Conservation (phyloP, 1,284 basidiomycete species). For the Taiwanofungus camphoratus region DNA sequence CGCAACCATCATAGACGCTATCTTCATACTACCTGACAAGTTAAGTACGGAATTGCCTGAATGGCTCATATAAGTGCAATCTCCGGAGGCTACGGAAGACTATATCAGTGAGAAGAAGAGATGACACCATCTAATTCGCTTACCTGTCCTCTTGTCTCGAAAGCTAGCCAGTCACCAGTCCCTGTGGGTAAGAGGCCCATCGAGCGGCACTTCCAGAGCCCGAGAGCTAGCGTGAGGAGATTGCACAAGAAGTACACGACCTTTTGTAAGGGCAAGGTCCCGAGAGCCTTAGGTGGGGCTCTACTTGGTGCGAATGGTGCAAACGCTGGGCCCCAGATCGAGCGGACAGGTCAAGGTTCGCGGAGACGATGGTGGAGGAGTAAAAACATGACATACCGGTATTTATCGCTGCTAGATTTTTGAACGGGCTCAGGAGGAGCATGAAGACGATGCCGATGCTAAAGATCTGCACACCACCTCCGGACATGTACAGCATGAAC, state of each 20-base stretch:
- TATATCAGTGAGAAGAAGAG: conserved; percentile 12
- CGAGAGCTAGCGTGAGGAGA: conserved; percentile 68
- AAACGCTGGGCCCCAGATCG: conserved; percentile 45
- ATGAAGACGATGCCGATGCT: conserved; percentile 92
- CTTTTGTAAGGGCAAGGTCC: conserved; percentile 60
- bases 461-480: conserved; percentile 88
- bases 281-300: conserved; percentile 43
- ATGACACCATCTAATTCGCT: conserved; percentile 29
- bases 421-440: conserved; percentile 78
- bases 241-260: conserved; percentile 66
- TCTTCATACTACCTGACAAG: too few relatives aligned
- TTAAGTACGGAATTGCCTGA: background rate
- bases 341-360: conserved; percentile 2
- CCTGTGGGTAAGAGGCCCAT: conserved; percentile 88
- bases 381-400: conserved; percentile 43
- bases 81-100: conserved; percentile 13
- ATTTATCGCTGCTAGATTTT: conserved; percentile 73
- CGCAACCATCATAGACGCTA: too few relatives aligned
- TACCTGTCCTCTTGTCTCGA: conserved; percentile 74
- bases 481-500: conserved; percentile 96
- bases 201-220: conserved; percentile 84
- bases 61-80: conserved; percentile 14
- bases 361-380: conserved; percentile 1
- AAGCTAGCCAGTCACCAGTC: conserved; percentile 88
- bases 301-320: conserved; percentile 56